A percentile compares a stretch with the other conserved stretches of the same genome.
Evolutionary conservation across 164 flowering plant genomes (phyloP).

Genomic region (Vitis cinerea): DNA sequence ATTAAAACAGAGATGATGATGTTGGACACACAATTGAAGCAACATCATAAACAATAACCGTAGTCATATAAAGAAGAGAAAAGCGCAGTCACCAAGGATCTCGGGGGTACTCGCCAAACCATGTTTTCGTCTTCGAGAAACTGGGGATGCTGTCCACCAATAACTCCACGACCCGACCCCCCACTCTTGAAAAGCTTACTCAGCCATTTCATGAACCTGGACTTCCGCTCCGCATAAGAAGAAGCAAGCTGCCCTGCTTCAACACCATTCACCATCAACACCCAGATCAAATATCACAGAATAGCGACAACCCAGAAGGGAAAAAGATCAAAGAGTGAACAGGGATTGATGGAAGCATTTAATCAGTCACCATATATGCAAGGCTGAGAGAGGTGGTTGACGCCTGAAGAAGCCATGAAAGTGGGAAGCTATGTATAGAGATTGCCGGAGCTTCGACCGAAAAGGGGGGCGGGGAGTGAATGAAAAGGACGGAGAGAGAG

Average conservation of each 20-base stretch:
- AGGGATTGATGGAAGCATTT: constrained; percentile 2
- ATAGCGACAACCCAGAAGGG: background rate
- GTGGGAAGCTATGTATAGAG: constrained; percentile 9
- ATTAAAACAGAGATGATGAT: background rate
- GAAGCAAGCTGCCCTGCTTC: constrained; percentile 61
- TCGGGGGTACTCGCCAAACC: constrained; percentile 60
- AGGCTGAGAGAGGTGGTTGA: constrained; percentile 60
- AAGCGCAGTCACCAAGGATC: constrained; percentile 49
- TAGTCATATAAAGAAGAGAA: no score
- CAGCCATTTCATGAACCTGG: constrained; percentile 84
- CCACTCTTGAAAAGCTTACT: constrained; percentile 69
- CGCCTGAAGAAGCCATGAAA: constrained; percentile 57
- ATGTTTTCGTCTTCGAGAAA: constrained; percentile 70
- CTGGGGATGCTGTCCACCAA: constrained; percentile 44
- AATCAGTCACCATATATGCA: constrained; percentile 53
- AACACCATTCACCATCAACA: background rate
- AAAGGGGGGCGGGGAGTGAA: no score
- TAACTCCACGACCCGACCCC: constrained; percentile 30
- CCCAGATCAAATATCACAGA: background rate
- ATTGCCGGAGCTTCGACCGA: constrained; percentile 1
- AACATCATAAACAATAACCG: background rate
- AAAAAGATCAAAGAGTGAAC: background rate
- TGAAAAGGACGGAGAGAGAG: no score
- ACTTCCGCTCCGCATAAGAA: constrained; percentile 58
- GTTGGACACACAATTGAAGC: background rate